Conservation (phyloP, 768 basidiomycete genomes). For the Pulveroboletus frians region DNA sequence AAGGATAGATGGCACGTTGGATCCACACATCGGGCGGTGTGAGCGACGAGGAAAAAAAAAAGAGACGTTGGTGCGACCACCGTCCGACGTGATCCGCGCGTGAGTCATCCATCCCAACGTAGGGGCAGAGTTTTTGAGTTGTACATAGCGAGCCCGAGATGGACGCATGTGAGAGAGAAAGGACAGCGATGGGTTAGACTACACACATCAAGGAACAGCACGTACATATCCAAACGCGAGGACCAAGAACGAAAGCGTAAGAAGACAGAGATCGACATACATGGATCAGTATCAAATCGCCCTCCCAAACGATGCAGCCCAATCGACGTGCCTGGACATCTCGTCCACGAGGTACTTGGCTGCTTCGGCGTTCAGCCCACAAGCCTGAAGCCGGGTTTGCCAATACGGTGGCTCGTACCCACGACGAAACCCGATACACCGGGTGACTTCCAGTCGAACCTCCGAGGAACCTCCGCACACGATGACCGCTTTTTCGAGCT, state of each 20-base stretch:
- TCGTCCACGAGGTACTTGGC: slow-evolving; percentile 20
- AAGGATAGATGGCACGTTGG: no score
- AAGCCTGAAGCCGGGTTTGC: slow-evolving; percentile 21
- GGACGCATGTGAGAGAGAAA: no score
- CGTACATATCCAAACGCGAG: not conserved
- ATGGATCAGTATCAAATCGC: not conserved
- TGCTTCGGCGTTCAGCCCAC: slow-evolving; percentile 14
- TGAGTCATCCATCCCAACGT: no score
- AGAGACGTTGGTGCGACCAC: no score
- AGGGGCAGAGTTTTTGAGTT: no score
- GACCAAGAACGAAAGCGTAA: not conserved
- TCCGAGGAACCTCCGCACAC: slow-evolving; percentile 13
- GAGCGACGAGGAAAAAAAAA: no score
- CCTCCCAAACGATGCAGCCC: slow-evolving; percentile 2
- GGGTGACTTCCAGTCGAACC: slow-evolving; percentile 19
- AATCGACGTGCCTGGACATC: slow-evolving; percentile 26
- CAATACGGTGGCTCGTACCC: slow-evolving; percentile 29
- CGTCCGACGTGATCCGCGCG: no score
- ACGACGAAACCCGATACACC: slow-evolving; percentile 19
- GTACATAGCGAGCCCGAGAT: no score
- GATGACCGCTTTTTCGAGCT: slow-evolving; percentile 21
- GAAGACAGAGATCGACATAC: not conserved
- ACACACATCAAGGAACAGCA: not conserved
- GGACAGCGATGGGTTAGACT: no score
- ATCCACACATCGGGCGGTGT: no score